Evolutionary conservation across 2,329 filamentous ascomycete species (phyloP).

Genomic region (Penicillium sp.): DNA sequence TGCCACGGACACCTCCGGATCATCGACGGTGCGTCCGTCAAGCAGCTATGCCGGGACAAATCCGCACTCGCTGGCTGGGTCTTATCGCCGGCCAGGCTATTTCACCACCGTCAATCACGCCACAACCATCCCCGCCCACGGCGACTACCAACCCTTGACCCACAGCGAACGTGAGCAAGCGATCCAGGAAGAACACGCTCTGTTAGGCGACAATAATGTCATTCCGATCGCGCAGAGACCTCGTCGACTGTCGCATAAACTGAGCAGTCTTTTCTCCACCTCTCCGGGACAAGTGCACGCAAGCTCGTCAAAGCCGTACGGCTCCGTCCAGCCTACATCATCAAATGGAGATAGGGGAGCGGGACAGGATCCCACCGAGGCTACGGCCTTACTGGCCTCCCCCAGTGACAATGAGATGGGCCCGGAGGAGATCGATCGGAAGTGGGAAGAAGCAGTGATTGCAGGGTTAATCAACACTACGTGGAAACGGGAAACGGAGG

Average conservation of each 20-base stretch:
- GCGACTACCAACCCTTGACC: conserved; percentile 48
- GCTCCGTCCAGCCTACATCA: conserved; percentile 1
- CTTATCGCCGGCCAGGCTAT: conserved; percentile 75
- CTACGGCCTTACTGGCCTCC: conserved; percentile 48
- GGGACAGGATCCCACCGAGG: conserved; percentile 40
- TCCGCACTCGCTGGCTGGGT: conserved; percentile 56
- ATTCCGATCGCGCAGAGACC: conserved; percentile 39
- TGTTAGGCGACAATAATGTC: conserved; percentile 61
- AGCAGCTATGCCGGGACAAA: conserved; percentile 38
- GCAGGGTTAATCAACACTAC: conserved; percentile 82
- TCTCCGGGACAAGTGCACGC: conserved; percentile 8
- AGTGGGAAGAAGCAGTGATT: conserved; percentile 83
- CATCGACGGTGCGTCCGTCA: conserved; percentile 43
- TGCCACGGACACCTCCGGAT: conserved; percentile 42
- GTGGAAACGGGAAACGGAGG: conserved; percentile 86
- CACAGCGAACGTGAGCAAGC: conserved; percentile 55
- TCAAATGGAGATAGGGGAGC: neutral
- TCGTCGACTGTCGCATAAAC: conserved; percentile 25
- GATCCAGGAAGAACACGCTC: conserved; percentile 57
- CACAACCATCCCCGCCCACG: conserved; percentile 59
- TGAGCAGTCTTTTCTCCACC: conserved; percentile 25
- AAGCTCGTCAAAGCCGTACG: conserved; percentile 11
- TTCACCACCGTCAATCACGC: conserved; percentile 71
- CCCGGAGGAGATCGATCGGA: conserved; percentile 63
- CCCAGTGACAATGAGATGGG: conserved; percentile 51